These are phyloP conservation scores for Gossypium schwendimanii DNA, from an alignment of 441 rosid genomes.

Conservation along the genomic window DNA sequence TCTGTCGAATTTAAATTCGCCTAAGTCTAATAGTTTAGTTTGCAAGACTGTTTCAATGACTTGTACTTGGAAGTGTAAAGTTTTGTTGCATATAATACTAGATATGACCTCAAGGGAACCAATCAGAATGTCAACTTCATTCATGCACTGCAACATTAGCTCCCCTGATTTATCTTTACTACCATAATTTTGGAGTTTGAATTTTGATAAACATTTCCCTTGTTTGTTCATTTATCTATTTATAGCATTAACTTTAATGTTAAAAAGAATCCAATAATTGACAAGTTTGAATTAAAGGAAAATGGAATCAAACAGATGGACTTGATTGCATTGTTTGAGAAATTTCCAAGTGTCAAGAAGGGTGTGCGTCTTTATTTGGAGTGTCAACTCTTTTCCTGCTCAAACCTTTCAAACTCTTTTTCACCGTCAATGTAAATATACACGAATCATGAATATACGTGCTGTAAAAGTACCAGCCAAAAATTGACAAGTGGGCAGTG, in stretches of 20 bases:
- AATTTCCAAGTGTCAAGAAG: not conserved
- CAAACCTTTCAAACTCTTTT: not conserved
- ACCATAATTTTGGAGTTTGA: no score
- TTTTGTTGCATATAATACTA: not conserved
- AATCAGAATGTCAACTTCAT: not conserved
- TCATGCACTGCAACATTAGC: not conserved
- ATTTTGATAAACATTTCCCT: no score
- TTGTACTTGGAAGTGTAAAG: not conserved
- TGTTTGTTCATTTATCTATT: no score
- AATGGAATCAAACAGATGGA: not conserved
- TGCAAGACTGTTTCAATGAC: not conserved
- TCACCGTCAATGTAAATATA: not conserved
- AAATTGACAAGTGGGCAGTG: not conserved
- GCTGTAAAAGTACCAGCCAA: not conserved
- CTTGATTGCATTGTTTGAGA: not conserved
- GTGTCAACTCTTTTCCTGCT: not conserved
- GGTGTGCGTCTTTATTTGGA: not conserved
- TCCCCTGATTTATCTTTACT: not conserved
- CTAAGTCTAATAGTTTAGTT: not conserved
- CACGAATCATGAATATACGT: no score
- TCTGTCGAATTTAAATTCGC: not conserved
- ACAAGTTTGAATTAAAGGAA: not conserved
- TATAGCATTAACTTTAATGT: no score
- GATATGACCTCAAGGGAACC: not conserved
- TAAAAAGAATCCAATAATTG: no score